Evolutionary conservation across 176 grass and related monocot species (phyloP).

Genomic region (Carex cristatella): DNA sequence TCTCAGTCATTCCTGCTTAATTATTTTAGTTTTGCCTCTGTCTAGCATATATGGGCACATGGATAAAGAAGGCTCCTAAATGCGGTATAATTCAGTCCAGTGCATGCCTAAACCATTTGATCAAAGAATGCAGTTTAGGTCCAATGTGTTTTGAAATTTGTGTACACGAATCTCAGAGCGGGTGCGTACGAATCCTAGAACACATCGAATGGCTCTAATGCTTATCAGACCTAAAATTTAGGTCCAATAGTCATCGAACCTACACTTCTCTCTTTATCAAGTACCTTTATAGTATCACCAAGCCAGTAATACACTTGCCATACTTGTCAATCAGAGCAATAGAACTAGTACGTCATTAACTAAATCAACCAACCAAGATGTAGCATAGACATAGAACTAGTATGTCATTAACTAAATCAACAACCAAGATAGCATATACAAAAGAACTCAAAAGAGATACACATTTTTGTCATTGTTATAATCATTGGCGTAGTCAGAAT

Average conservation of each 20-base stretch:
- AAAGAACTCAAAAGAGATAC: constrained; percentile 21
- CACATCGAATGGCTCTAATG: too few relatives aligned
- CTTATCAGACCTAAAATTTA: too few relatives aligned
- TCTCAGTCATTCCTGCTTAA: too few relatives aligned
- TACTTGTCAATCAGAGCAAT: constrained; percentile 27
- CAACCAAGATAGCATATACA: background rate
- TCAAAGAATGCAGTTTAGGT: background rate
- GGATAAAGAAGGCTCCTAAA: constrained; percentile 26
- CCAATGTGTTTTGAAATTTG: too few relatives aligned
- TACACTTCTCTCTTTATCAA: background rate
- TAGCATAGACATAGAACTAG: background rate
- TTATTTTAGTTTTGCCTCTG: too few relatives aligned
- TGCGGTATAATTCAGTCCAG: constrained; percentile 7
- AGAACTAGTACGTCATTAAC: constrained; percentile 3
- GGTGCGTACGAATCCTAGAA: too few relatives aligned
- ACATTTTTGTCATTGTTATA: constrained; percentile 7
- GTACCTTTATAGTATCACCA: background rate
- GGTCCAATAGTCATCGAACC: too few relatives aligned
- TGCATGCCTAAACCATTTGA: constrained; percentile 11
- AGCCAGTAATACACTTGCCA: constrained; percentile 15
- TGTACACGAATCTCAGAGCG: too few relatives aligned
- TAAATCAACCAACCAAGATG: background rate
- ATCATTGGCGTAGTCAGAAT: too few relatives aligned
- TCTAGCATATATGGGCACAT: too few relatives aligned
- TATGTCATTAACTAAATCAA: constrained; percentile 6